Conservation (phyloP, 345 rosid species). For the Eutrema japonicum region DNA sequence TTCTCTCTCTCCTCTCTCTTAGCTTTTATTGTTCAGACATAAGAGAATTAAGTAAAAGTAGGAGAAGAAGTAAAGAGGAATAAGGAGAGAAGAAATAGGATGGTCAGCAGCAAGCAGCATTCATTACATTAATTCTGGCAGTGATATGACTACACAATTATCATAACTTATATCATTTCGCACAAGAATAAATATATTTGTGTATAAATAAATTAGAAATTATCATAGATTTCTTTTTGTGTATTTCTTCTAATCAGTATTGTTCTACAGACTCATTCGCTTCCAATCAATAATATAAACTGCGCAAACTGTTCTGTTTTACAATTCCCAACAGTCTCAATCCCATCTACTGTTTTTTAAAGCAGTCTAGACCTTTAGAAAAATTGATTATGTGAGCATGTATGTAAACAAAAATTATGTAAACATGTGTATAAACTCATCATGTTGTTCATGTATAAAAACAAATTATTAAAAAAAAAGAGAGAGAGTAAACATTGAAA, state of each 20-base stretch:
- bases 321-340: not conserved
- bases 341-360: not conserved
- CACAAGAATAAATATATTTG: conserved; percentile 18
- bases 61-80: conserved; percentile 8
- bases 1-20: not conserved
- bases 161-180: conserved; percentile 26
- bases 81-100: conserved; percentile 19
- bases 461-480: not conserved
- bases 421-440: no score
- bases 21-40: not conserved
- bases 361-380: not conserved
- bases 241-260: not conserved
- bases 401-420: no score
- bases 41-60: conserved; percentile 20
- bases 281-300: not conserved
- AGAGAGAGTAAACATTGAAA: not conserved
- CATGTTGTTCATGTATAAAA: not conserved
- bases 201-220: not conserved
- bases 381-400: no score
- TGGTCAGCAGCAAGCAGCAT: conserved; percentile 27
- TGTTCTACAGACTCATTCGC: not conserved
- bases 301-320: not conserved
- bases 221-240: not conserved
- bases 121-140: conserved; percentile 36
- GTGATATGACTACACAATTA: conserved; percentile 39